Conservation (phyloP, 108 stramenopile species). For the Cyclotella distinguenda region DNA sequence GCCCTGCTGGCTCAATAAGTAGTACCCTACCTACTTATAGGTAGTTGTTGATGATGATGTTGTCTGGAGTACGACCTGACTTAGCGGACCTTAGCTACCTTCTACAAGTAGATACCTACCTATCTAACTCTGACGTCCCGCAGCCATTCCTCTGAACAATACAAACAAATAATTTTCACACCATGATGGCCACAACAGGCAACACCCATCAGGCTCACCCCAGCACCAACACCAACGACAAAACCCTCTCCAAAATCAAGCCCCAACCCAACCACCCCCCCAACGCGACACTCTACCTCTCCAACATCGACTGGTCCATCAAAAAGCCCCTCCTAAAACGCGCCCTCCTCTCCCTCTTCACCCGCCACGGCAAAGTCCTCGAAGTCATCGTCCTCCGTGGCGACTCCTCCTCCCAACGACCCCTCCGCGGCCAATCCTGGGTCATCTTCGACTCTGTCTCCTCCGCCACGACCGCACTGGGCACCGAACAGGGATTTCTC, state of each 20-base stretch:
- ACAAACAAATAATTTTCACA: too few relatives aligned
- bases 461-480: conserved; percentile 86
- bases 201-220: too few relatives aligned
- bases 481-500: conserved; percentile 85
- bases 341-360: conserved; percentile 88
- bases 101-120: too few relatives aligned
- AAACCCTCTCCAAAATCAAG: conserved; percentile 25
- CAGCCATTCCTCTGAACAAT: too few relatives aligned
- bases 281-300: conserved; percentile 89
- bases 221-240: neutral
- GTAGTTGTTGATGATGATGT: too few relatives aligned
- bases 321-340: conserved; percentile 92
- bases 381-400: conserved; percentile 81
- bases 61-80: too few relatives aligned
- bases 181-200: too few relatives aligned
- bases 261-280: conserved; percentile 52
- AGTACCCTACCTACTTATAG: too few relatives aligned
- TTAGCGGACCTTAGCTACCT: too few relatives aligned
- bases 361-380: conserved; percentile 92
- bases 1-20: too few relatives aligned
- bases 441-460: conserved; percentile 89
- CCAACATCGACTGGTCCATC: conserved; percentile 97
- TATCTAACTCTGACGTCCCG: too few relatives aligned
- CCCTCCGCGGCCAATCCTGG: conserved; percentile 92
- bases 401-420: conserved; percentile 24